Evolutionary conservation across 2,329 filamentous ascomycete genomes (phyloP).

Genomic region (Metarhizium guizhouense): DNA sequence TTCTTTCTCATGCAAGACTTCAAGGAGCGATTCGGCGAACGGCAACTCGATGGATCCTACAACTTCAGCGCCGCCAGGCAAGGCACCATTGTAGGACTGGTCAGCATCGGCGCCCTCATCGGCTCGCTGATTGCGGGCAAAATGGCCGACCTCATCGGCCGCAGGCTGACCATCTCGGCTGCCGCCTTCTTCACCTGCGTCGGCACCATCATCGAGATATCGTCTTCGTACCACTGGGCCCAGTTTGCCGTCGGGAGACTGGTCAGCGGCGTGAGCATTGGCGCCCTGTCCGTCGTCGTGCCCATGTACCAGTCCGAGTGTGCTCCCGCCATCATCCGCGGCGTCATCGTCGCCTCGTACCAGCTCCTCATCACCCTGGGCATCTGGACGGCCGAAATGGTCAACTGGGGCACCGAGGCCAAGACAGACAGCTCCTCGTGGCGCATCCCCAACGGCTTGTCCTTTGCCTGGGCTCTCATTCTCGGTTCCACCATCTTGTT

Average conservation of each 20-base stretch:
- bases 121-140: slow-evolving; percentile 51
- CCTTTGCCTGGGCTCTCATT: slow-evolving; percentile 44
- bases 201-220: slow-evolving; percentile 55
- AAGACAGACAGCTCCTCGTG: slow-evolving; percentile 42
- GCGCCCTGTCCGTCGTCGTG: slow-evolving; percentile 53
- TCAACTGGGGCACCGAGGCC: slow-evolving; percentile 51
- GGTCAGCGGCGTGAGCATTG: slow-evolving; percentile 58
- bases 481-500: slow-evolving; percentile 41
- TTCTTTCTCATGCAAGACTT: slow-evolving; percentile 54
- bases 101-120: slow-evolving; percentile 50
- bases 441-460: slow-evolving; percentile 53
- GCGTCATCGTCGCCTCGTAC: slow-evolving; percentile 54
- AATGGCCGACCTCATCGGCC: slow-evolving; percentile 52
- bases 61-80: slow-evolving; percentile 50
- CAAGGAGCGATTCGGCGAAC: slow-evolving; percentile 41
- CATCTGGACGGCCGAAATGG: slow-evolving; percentile 49
- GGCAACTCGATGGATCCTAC: slow-evolving; percentile 27
- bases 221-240: slow-evolving; percentile 46
- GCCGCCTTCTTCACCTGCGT: slow-evolving; percentile 55
- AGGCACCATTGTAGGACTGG: slow-evolving; percentile 53
- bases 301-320: slow-evolving; percentile 64
- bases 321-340: slow-evolving; percentile 54
- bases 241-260: slow-evolving; percentile 57
- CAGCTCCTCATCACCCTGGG: slow-evolving; percentile 63
- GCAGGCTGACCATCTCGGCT: slow-evolving; percentile 51